Evolutionary conservation across 805 yeast species (phyloP).

Genomic region (Starmerella vitae): DNA sequence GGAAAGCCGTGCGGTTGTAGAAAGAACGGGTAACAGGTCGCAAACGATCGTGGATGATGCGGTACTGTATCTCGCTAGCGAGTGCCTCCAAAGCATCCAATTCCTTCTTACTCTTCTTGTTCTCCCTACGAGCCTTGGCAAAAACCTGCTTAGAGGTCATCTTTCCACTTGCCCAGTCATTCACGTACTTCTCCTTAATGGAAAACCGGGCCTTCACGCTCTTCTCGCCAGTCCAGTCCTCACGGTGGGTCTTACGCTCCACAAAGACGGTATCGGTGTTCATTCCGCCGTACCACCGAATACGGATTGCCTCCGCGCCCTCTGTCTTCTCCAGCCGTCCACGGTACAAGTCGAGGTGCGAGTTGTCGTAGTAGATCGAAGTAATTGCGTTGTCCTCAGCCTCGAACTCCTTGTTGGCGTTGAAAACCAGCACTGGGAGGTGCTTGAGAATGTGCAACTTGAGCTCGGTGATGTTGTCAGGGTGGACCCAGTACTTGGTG

Average conservation of each 20-base stretch:
- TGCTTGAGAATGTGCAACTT: conserved; percentile 86
- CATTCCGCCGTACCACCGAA: conserved; percentile 99
- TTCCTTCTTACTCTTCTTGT: conserved; percentile 74
- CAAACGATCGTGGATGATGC: conserved; percentile 66
- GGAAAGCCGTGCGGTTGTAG: conserved; percentile 97
- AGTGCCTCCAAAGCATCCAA: conserved; percentile 84
- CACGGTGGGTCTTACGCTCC: conserved; percentile 95
- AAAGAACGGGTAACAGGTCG: conserved; percentile 94
- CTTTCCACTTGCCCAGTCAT: conserved; percentile 67
- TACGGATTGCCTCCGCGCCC: conserved; percentile 97
- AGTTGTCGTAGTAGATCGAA: conserved; percentile 88
- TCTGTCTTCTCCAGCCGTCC: conserved; percentile 93
- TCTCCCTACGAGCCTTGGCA: conserved; percentile 84
- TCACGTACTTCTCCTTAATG: conserved; percentile 79
- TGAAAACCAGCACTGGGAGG: conserved; percentile 92
- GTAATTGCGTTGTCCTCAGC: conserved; percentile 91
- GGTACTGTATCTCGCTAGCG: conserved; percentile 86
- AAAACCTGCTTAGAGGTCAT: conserved; percentile 81
- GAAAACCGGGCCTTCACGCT: conserved; percentile 97
- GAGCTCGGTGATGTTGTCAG: conserved; percentile 92
- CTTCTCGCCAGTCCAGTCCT: conserved; percentile 99
- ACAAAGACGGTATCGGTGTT: conserved; percentile 79
- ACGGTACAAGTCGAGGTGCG: conserved; percentile 75
- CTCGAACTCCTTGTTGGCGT: conserved; percentile 91
- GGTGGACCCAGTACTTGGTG: conserved; percentile 98